Conservation (phyloP, 352 stramenopile species). For the Halophytophthora batemanensis region DNA sequence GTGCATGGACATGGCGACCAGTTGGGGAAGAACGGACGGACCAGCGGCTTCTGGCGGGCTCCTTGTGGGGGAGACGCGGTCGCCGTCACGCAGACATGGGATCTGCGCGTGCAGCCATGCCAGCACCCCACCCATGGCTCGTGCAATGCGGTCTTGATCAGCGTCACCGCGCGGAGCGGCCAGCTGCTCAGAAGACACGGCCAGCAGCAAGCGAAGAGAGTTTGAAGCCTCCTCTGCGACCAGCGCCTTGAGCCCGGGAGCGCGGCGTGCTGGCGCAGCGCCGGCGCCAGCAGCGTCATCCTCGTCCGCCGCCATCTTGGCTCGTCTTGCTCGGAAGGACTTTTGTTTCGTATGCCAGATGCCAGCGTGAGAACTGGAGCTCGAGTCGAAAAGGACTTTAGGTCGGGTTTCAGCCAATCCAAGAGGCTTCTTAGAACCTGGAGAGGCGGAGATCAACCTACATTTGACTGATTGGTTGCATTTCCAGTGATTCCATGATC, state of each 20-base stretch:
- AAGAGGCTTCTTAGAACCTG: background rate
- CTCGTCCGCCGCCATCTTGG: no score
- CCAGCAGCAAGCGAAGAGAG: slow-evolving; percentile 12
- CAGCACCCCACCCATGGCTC: slow-evolving; percentile 12
- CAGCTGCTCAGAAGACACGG: slow-evolving; percentile 3
- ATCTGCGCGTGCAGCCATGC: slow-evolving; percentile 17
- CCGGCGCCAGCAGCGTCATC: background rate
- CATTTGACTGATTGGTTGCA: background rate
- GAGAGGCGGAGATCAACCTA: background rate
- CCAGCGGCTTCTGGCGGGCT: background rate
- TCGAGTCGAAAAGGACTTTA: no score
- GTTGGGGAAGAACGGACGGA: background rate
- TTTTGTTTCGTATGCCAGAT: no score
- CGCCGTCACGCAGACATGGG: slow-evolving; percentile 1
- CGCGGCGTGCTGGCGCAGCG: background rate
- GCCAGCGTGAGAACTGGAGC: no score
- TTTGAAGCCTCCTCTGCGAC: slow-evolving; percentile 9
- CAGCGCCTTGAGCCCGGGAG: slow-evolving; percentile 7
- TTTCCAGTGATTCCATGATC: no score
- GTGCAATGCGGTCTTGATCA: slow-evolving; percentile 2
- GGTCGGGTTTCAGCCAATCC: no score
- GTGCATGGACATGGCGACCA: slow-evolving; percentile 15
- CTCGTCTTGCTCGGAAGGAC: no score
- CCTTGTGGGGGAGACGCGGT: background rate
- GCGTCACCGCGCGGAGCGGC: slow-evolving; percentile 4